Evolutionary conservation across 2,329 filamentous ascomycete genomes (phyloP).

Genomic region (Penicillium sp.): DNA sequence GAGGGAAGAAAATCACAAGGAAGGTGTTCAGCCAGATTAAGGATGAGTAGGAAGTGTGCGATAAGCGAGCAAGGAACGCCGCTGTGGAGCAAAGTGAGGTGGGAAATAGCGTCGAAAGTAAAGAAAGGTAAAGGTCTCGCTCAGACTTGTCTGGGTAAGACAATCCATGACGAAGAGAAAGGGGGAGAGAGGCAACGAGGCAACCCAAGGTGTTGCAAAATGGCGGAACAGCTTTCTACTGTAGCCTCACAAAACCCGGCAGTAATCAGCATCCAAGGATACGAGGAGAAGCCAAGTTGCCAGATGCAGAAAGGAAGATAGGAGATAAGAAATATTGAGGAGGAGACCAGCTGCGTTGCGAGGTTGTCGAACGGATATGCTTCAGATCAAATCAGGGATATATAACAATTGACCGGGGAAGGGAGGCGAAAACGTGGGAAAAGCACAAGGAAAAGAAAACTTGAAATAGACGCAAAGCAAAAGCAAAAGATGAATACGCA

Average conservation of each 20-base stretch:
- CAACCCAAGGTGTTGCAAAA: not conserved
- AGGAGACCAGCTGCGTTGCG: slow-evolving; percentile 17
- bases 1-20: slow-evolving; percentile 17
- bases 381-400: slow-evolving; percentile 33
- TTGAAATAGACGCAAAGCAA: slow-evolving; percentile 15
- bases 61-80: not conserved
- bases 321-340: slow-evolving; percentile 20
- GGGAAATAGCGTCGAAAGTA: slow-evolving; percentile 3
- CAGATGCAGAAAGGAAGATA: slow-evolving; percentile 15
- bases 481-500: slow-evolving; percentile 22
- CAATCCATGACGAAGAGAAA: not conserved
- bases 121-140: slow-evolving; percentile 3
- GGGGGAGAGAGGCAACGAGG: not conserved
- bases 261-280: not conserved
- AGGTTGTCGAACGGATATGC: slow-evolving; percentile 22
- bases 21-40: not conserved
- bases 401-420: slow-evolving; percentile 22
- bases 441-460: slow-evolving; percentile 11
- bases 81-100: slow-evolving; percentile 4
- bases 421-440: slow-evolving; percentile 16
- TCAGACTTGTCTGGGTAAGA: slow-evolving; percentile 3
- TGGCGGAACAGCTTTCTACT: not conserved
- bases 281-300: not conserved
- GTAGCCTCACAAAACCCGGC: not conserved
- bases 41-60: not conserved